phyloP scores from a whole-genome alignment of 2,329 filamentous ascomycete genomes.

The Colletotrichum orchidophilum region DNA sequence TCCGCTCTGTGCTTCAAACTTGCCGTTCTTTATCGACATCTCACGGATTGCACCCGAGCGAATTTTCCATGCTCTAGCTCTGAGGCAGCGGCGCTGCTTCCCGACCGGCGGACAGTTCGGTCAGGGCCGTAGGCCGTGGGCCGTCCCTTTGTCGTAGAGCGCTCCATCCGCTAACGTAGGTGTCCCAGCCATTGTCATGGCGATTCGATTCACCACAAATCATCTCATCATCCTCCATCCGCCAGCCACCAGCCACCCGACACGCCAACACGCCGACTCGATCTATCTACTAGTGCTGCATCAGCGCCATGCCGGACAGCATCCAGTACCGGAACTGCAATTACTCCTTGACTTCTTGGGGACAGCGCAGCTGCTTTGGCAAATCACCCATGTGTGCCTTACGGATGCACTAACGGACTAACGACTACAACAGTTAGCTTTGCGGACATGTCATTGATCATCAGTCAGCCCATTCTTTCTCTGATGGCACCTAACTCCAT shows the following conservation, averaged over 20 bases:
- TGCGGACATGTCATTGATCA: background rate
- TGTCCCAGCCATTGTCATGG: background rate
- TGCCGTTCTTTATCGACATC: background rate
- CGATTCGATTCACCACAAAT: background rate
- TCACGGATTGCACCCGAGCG: background rate
- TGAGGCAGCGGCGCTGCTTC: constrained; percentile 8
- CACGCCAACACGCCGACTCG: constrained; percentile 1
- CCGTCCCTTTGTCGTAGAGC: background rate
- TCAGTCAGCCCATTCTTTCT: background rate
- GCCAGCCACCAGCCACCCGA: constrained; percentile 1
- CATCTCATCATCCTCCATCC: background rate
- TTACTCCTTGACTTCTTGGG: background rate
- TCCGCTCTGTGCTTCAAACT: background rate
- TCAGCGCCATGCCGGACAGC: background rate
- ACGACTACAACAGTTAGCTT: background rate
- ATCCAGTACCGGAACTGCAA: background rate
- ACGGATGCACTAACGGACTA: background rate
- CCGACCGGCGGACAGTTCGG: constrained; percentile 9
- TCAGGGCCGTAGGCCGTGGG: background rate
- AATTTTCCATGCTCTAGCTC: background rate
- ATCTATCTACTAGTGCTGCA: background rate
- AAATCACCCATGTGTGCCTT: background rate
- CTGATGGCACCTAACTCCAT: background rate
- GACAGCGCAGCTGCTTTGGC: background rate
- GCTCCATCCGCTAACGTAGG: too few species aligned